Evolutionary conservation across 768 basidiomycete species (phyloP).

Genomic region (Sporobolomyces pararoseus): DNA sequence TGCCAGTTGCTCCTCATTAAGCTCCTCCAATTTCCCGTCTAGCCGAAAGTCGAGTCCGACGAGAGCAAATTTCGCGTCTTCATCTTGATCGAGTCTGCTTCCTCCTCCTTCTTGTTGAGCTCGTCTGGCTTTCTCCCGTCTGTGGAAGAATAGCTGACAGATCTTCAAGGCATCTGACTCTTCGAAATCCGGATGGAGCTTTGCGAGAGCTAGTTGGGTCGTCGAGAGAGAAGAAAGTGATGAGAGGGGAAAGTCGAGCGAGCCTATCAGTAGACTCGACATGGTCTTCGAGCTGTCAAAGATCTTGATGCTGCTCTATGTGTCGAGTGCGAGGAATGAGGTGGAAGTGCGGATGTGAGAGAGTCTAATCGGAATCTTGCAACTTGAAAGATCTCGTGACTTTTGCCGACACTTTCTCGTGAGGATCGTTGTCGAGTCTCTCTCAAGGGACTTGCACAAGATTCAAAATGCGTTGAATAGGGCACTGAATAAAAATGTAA

Average conservation of each 20-base stretch:
- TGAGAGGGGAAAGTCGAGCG: constrained; percentile 12
- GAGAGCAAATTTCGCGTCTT: constrained; percentile 10
- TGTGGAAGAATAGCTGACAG: neutral
- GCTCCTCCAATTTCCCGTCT: neutral
- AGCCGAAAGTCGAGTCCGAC: constrained; percentile 5
- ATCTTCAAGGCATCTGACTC: neutral
- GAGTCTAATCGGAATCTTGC: no score
- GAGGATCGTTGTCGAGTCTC: no score
- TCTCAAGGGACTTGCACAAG: no score
- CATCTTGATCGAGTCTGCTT: neutral
- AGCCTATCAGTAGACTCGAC: neutral
- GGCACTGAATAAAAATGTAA: no score
- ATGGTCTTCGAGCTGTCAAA: neutral
- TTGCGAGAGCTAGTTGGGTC: constrained; percentile 16
- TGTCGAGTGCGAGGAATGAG: no score
- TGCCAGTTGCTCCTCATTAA: constrained; percentile 10
- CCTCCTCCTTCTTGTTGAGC: neutral
- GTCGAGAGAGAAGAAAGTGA: neutral
- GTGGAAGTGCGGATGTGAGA: no score
- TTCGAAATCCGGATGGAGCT: constrained; percentile 9
- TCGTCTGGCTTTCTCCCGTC: constrained; percentile 9
- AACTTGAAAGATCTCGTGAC: no score
- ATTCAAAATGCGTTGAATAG: neutral
- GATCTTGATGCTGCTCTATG: no score
- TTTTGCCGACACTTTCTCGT: no score